Conservation (phyloP, 805 yeast genomes). For the Clavispora phyllophila region DNA sequence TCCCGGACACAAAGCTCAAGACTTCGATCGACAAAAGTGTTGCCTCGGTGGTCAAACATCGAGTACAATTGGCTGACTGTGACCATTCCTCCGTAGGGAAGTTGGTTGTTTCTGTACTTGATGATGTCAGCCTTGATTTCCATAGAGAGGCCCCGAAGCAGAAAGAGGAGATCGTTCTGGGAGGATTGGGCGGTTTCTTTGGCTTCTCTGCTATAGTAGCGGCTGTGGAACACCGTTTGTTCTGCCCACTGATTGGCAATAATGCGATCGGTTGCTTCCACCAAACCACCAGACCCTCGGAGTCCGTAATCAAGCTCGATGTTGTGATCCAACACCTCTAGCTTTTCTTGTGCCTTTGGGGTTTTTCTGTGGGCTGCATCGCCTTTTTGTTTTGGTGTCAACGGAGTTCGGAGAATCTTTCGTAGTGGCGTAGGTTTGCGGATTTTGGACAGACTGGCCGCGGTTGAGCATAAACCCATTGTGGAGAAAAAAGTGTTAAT, state of each 20-base stretch:
- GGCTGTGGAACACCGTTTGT: constrained; percentile 21
- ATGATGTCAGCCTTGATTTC: constrained; percentile 32
- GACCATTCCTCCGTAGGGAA: constrained; percentile 35
- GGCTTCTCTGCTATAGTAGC: constrained; percentile 15
- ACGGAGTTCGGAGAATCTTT: constrained; percentile 23
- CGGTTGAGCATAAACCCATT: constrained; percentile 28
- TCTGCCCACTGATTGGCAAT: constrained; percentile 37
- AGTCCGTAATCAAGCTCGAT: constrained; percentile 37
- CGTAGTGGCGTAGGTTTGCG: constrained; percentile 16
- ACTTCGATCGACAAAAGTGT: constrained; percentile 46
- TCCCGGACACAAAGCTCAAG: constrained; percentile 33
- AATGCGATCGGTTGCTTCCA: constrained; percentile 29
- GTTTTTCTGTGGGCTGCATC: background rate
- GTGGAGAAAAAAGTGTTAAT: too few species aligned
- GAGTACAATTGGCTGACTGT: constrained; percentile 47
- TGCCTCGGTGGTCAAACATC: constrained; percentile 38
- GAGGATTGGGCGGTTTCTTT: constrained; percentile 2
- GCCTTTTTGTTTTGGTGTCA: constrained; percentile 16
- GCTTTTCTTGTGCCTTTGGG: constrained; percentile 6
- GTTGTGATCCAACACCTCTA: constrained; percentile 28
- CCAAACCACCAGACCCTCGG: constrained; percentile 23
- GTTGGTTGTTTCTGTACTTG: constrained; percentile 25
- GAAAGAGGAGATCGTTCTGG: constrained; percentile 28
- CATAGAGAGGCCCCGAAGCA: constrained; percentile 30
- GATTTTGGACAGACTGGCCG: constrained; percentile 36